phyloP scores from a whole-genome alignment of 2,329 filamentous ascomycete species.

The Apiospora arundinis region DNA sequence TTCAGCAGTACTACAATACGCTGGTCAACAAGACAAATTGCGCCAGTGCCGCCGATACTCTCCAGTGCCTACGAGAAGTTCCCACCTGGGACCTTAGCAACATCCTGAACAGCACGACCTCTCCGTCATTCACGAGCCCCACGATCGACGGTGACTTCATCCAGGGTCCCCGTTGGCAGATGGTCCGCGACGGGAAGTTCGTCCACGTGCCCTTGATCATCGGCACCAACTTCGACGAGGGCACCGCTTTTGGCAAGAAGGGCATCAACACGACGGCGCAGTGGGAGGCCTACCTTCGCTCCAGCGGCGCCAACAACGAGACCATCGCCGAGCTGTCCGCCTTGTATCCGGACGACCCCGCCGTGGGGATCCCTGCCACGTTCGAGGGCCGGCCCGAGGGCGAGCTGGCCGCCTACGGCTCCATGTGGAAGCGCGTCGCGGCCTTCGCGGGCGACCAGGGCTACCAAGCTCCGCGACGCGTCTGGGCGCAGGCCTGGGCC shows the following conservation, averaged over 20 bases:
- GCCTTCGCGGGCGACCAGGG: constrained; percentile 60
- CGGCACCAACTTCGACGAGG: constrained; percentile 21
- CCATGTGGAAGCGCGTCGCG: constrained; percentile 59
- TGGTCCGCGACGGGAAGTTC: constrained; percentile 18
- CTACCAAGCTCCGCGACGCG: constrained; percentile 62
- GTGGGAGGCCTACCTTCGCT: constrained; percentile 24
- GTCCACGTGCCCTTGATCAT: constrained; percentile 18
- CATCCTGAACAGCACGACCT: constrained; percentile 16
- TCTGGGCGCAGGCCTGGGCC: constrained; percentile 59
- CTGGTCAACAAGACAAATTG: constrained; percentile 10
- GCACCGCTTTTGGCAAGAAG: constrained; percentile 6
- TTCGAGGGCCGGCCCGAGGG: constrained; percentile 35
- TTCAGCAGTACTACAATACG: constrained; percentile 13
- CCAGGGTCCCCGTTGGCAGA: constrained; percentile 10
- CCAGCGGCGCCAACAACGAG: constrained; percentile 25
- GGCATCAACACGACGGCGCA: constrained; percentile 21
- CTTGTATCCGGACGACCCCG: constrained; percentile 58
- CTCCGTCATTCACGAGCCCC: neutral
- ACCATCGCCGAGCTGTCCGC: constrained; percentile 44
- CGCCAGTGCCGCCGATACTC: constrained; percentile 15
- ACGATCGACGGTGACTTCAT: constrained; percentile 19
- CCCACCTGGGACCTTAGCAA: constrained; percentile 19
- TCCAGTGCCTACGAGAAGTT: constrained; percentile 3
- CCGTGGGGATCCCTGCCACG: constrained; percentile 53
- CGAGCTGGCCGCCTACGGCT: constrained; percentile 44